A percentile compares a stretch with the other conserved stretches of the same genome.
Evolutionary conservation across 2,329 filamentous ascomycete species (phyloP).

Genomic region (Cladosporium sp.): DNA sequence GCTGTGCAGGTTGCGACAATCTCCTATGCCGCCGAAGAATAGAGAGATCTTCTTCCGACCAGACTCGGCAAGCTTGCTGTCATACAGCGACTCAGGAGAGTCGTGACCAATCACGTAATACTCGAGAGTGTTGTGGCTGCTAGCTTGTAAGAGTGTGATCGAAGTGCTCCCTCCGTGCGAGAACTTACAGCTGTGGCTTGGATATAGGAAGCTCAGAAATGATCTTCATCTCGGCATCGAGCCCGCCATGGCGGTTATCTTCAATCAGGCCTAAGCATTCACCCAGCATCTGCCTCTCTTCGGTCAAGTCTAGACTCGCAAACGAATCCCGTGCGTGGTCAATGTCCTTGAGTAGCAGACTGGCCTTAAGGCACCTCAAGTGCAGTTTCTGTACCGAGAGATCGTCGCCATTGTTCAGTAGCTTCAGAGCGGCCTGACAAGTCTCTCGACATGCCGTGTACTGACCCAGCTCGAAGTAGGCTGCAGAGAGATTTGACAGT

Average conservation of each 20-base stretch:
- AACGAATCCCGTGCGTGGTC: not conserved
- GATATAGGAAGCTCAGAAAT: constrained; percentile 13
- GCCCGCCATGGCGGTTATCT: not conserved
- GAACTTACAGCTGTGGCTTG: constrained; percentile 14
- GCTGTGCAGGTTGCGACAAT: constrained; percentile 2
- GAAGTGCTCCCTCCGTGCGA: not conserved
- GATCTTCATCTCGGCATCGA: constrained; percentile 7
- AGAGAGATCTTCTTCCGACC: constrained; percentile 5
- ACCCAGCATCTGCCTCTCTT: not conserved
- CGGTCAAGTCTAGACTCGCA: not conserved
- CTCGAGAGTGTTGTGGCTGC: constrained; percentile 9
- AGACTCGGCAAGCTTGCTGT: not conserved
- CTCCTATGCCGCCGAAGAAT: constrained; percentile 11
- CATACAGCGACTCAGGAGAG: constrained; percentile 13
- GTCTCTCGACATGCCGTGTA: constrained; percentile 8
- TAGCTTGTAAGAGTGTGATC: not conserved
- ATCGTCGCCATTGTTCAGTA: constrained; percentile 10
- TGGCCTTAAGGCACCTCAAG: not conserved
- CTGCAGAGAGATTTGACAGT: constrained; percentile 18
- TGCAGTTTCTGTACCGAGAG: constrained; percentile 15
- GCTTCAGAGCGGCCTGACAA: constrained; percentile 10
- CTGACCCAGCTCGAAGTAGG: constrained; percentile 18
- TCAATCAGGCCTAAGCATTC: not conserved
- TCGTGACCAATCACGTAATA: constrained; percentile 16
- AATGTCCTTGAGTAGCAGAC: not conserved